Evolutionary conservation across 768 basidiomycete genomes (phyloP), one percentile per base, ranked within the genome.

Genomic region (Crucibulum laeve): DNA sequence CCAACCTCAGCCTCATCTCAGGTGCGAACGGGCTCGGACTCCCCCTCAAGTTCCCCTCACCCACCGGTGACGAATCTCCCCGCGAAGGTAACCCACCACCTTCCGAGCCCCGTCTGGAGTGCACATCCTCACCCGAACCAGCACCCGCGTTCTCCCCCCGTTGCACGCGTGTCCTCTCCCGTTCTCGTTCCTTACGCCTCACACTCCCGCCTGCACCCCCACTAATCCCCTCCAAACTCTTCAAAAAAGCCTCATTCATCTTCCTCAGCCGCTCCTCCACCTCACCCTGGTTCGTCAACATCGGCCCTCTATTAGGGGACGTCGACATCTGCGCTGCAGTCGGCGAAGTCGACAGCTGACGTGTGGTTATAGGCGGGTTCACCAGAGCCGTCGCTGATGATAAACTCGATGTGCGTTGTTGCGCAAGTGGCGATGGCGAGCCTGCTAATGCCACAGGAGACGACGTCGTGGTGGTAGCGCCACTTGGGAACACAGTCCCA

Each of bases 161-260:
- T 18, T 45, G 37, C 48, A 42, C 45, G 25, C 50, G 36, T 37
- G 53, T 52, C 43, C 32, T 17, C 42, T 46, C 53, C 25, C 41
- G 18, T 53, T 56, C 52, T 50, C 49, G 30, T 51, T 45, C 38
- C 47, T 43, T 33, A 47, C 46, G 35, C 37, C 46, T 39, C 30
- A 41, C 50, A 8, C 38, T 46, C 36, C 44, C 34, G 18, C 51
- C 47, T 33, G 37, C 35, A 13, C 67, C 62, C 1, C 64, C 62
- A 2, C 73, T 74, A 1, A 87, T 63, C 14, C 80, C 81, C 44
- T 80, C 77, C 24, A 89, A 61, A 38, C 80, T 84, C 43, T 72
- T 74, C 53, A 79, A 49, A 58, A 89, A 89, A 32, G 70, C 66
- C 50, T 81, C 82, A 45, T 85, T 78, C 86, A 88, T 84, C 61